Conservation (phyloP, 345 rosid genomes). For the Populus deltoides region DNA sequence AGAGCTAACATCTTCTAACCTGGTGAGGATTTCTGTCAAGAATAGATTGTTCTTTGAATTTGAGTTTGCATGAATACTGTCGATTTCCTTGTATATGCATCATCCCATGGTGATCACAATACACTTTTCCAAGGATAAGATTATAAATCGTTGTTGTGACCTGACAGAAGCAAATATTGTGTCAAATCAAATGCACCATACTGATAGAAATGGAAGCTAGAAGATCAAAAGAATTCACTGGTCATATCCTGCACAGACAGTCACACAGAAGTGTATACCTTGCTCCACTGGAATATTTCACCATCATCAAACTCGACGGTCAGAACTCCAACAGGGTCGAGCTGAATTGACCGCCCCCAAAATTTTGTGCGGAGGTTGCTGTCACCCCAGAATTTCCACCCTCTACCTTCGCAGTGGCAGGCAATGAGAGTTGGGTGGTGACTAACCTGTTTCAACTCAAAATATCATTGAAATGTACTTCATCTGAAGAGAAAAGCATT, state of each 20-base stretch:
- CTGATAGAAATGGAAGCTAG: conserved; percentile 10
- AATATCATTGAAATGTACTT: not conserved
- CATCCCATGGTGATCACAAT: conserved; percentile 88
- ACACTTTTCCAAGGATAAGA: conserved; percentile 83
- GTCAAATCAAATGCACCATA: not conserved
- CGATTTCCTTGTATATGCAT: conserved; percentile 85
- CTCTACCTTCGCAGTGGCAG: conserved; percentile 96
- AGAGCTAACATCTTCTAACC: conserved; percentile 34
- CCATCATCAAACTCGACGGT: conserved; percentile 95
- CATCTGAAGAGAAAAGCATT: not conserved
- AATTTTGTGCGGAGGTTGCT: conserved; percentile 87
- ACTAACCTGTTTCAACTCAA: conserved; percentile 62
- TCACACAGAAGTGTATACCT: conserved; percentile 42
- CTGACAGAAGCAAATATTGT: conserved; percentile 29
- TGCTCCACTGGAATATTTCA: conserved; percentile 92
- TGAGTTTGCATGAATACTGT: conserved; percentile 78
- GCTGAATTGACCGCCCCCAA: conserved; percentile 98
- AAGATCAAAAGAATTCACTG: conserved; percentile 5
- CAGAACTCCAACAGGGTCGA: conserved; percentile 88
- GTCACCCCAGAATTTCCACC: conserved; percentile 98
- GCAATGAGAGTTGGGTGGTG: conserved; percentile 97
- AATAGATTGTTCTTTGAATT: conserved; percentile 86
- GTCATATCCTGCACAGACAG: not conserved
- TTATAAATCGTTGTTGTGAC: conserved; percentile 89
- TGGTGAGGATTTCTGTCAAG: conserved; percentile 94